phyloP scores from a whole-genome alignment of 352 stramenopile genomes.

The Pythium aristosporum region DNA sequence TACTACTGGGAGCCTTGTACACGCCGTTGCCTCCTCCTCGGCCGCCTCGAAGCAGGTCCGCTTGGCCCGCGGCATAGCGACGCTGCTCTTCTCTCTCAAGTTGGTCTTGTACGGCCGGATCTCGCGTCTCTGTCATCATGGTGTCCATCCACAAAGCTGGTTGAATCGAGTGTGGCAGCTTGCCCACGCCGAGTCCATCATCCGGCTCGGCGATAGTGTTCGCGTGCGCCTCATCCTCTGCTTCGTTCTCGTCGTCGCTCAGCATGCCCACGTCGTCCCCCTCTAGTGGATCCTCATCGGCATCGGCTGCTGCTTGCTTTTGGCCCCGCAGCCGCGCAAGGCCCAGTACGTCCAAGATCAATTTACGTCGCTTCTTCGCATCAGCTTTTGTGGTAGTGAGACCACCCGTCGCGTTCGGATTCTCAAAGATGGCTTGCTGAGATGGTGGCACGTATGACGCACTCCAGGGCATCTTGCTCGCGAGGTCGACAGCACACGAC shows the following conservation, averaged over 20 bases:
- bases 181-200: slow-evolving; percentile 64
- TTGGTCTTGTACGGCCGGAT: slow-evolving; percentile 59
- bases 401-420: slow-evolving; percentile 22
- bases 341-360: not conserved
- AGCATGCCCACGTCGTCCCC: slow-evolving; percentile 5
- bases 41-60: slow-evolving; percentile 35
- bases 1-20: not conserved
- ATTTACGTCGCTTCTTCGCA: not conserved
- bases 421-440: slow-evolving; percentile 43
- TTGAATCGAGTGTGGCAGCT: slow-evolving; percentile 2
- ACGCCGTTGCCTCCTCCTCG: not conserved
- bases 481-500: slow-evolving; percentile 55
- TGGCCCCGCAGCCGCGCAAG: not conserved
- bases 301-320: not conserved
- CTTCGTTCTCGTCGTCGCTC: slow-evolving; percentile 8
- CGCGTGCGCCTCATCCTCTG: slow-evolving; percentile 10
- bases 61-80: slow-evolving; percentile 50
- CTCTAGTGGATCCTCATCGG: slow-evolving; percentile 8
- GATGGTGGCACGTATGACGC: slow-evolving; percentile 36
- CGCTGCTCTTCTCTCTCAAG: slow-evolving; percentile 43
- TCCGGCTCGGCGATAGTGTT: slow-evolving; percentile 26
- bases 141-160: not conserved
- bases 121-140: not conserved
- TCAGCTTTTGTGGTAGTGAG: slow-evolving; percentile 2
- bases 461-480: slow-evolving; percentile 71